Conservation (phyloP, 164 flowering plant species). For the Aristolochia contorta region DNA sequence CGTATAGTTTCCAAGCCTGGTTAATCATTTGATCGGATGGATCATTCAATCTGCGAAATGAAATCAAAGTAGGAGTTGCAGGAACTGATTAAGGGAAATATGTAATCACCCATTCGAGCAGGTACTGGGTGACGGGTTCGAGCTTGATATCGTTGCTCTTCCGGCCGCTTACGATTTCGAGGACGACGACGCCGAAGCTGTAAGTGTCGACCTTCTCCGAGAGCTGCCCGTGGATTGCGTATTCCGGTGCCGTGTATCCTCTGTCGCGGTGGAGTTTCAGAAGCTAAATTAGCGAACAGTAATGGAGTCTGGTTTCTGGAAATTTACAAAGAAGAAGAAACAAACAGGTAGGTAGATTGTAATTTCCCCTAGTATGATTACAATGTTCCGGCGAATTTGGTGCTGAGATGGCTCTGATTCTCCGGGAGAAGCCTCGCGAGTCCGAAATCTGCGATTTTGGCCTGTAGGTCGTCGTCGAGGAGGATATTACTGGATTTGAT, state of each 20-base stretch:
- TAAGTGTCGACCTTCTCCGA: constrained; percentile 52
- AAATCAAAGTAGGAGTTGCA: too few species aligned
- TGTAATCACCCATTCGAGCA: constrained; percentile 38
- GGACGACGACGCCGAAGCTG: constrained; percentile 48
- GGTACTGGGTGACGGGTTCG: constrained; percentile 28
- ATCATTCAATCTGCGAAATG: too few species aligned
- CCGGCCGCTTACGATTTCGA: constrained; percentile 45
- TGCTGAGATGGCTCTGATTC: constrained; percentile 44
- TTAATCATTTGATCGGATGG: too few species aligned
- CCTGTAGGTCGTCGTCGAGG: constrained; percentile 40
- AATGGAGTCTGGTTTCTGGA: too few species aligned
- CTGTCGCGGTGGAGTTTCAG: constrained; percentile 4
- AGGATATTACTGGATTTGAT: constrained; percentile 52
- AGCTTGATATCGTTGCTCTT: constrained; percentile 23
- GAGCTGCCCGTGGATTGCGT: constrained; percentile 49
- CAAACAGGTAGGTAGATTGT: background rate
- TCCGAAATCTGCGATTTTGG: constrained; percentile 52
- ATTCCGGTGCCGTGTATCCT: constrained; percentile 51
- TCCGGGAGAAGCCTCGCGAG: constrained; percentile 55
- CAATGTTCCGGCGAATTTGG: constrained; percentile 63
- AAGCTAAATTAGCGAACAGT: too few species aligned
- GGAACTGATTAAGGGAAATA: too few species aligned
- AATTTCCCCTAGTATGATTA: constrained; percentile 21
- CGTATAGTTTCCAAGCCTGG: constrained; percentile 33
- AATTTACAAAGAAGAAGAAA: background rate